Evolutionary conservation across 2,329 filamentous ascomycete genomes (phyloP).

Genomic region (Boeremia lycopersici): DNA sequence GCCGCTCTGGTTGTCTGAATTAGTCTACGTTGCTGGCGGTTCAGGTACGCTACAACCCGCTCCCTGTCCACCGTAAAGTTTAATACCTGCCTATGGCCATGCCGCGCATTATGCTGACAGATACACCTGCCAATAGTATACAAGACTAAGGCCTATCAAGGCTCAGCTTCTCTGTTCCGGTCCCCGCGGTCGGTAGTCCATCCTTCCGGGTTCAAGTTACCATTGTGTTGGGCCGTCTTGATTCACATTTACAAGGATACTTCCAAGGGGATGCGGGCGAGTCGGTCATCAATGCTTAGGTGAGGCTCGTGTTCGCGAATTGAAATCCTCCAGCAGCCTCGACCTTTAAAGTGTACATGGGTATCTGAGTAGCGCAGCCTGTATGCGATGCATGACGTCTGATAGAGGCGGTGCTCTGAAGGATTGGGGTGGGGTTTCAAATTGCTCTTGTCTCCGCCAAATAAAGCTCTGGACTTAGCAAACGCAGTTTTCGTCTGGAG

Average conservation of each 20-base stretch:
- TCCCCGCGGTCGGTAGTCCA: conserved; percentile 13
- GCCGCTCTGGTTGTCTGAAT: not conserved
- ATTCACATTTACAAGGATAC: not conserved
- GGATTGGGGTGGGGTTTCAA: conserved; percentile 9
- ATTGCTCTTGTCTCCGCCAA: not conserved
- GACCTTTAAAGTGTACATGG: conserved; percentile 3
- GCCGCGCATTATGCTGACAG: not conserved
- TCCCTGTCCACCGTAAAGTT: conserved; percentile 7
- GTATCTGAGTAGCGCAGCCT: conserved; percentile 1
- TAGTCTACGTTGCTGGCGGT: not conserved
- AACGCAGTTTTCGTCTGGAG: not conserved
- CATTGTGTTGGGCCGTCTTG: conserved; percentile 12
- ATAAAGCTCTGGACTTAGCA: not conserved
- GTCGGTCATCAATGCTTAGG: conserved; percentile 2
- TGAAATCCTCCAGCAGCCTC: not conserved
- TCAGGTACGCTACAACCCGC: not conserved
- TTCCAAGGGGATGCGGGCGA: conserved; percentile 6
- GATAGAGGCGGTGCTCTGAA: not conserved
- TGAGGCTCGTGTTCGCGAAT: conserved; percentile 1
- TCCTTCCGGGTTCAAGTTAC: conserved; percentile 13
- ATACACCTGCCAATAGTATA: conserved; percentile 8
- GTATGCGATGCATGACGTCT: conserved; percentile 7
- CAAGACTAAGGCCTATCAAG: not conserved
- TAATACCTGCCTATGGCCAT: not conserved
- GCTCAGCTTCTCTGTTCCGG: conserved; percentile 7